Percentiles rank a stretch among this genome's conserved stretches.
Evolutionary conservation across 78 protist species (phyloP).

Genomic region (Pigoraptor vietnamica): DNA sequence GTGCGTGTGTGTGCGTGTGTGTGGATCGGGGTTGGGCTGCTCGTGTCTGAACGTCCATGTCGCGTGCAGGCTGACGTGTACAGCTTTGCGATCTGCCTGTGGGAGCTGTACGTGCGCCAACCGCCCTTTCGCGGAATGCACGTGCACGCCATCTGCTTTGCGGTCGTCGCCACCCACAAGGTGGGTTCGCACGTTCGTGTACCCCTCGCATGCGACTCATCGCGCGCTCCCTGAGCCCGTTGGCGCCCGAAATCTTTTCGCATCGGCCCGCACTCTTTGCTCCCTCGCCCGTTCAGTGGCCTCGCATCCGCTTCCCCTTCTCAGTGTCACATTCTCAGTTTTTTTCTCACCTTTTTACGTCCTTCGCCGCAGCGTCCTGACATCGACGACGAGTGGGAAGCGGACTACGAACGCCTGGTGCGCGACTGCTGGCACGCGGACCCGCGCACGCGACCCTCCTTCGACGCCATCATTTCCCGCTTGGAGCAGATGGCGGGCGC

Average conservation of each 20-base stretch:
- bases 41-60: no score
- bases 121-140: constrained; percentile 13
- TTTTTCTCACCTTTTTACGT: no score
- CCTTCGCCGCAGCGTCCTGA: not conserved
- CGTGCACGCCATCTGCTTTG: constrained; percentile 34
- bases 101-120: constrained; percentile 4
- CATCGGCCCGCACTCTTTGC: no score
- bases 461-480: not conserved
- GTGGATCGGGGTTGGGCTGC: not conserved
- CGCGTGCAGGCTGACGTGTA: constrained; percentile 20
- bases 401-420: not conserved
- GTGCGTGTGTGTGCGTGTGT: not conserved
- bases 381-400: not conserved
- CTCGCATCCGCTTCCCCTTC: no score
- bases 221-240: no score
- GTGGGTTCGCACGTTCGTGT: not conserved
- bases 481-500: not conserved
- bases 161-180: constrained; percentile 20
- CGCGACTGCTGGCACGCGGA: not conserved
- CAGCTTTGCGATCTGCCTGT: constrained; percentile 16
- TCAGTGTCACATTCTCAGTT: no score
- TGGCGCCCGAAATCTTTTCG: no score
- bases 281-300: no score
- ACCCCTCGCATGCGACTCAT: no score
- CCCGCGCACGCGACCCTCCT: not conserved